Percentiles rank a stretch among this genome's conserved stretches.
These are phyloP conservation scores for Myochromella boudieri DNA, from an alignment of 768 basidiomycete genomes.

Conservation along the genomic window DNA sequence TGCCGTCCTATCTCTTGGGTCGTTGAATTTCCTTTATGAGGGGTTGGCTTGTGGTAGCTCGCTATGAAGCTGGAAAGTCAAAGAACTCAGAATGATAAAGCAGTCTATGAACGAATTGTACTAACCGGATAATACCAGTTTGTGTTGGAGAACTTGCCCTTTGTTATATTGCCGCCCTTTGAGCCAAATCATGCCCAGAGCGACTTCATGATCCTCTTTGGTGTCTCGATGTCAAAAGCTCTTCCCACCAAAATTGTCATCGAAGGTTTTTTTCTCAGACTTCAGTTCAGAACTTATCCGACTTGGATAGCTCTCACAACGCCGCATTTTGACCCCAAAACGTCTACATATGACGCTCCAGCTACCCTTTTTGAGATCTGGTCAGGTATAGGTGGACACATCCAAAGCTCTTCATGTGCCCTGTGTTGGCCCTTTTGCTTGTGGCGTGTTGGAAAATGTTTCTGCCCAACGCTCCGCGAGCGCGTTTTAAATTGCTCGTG, in stretches of 20 bases:
- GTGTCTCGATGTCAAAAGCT: neutral
- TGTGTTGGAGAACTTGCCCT: neutral
- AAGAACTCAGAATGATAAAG: too few relatives aligned
- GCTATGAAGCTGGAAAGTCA: too few relatives aligned
- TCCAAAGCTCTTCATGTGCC: neutral
- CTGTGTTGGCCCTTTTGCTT: neutral
- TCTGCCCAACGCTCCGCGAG: too few relatives aligned
- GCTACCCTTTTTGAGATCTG: neutral
- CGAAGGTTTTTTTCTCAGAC: neutral
- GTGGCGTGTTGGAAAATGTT: too few relatives aligned
- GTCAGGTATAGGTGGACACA: neutral
- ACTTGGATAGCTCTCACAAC: neutral
- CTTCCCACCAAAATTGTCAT: neutral
- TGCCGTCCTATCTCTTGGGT: neutral
- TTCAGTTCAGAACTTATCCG: too few relatives aligned
- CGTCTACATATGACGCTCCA: neutral
- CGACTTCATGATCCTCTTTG: neutral
- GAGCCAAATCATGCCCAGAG: neutral
- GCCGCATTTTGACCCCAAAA: neutral
- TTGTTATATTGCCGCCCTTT: neutral
- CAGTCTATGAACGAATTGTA: too few relatives aligned
- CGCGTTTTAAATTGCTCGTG: neutral
- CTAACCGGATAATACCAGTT: too few relatives aligned
- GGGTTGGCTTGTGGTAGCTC: too few relatives aligned
- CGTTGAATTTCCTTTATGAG: too few relatives aligned